Evolutionary conservation across 2,329 filamentous ascomycete genomes (phyloP), one percentile per base, ranked within the genome.

Genomic region (Fusarium cicatricum): DNA sequence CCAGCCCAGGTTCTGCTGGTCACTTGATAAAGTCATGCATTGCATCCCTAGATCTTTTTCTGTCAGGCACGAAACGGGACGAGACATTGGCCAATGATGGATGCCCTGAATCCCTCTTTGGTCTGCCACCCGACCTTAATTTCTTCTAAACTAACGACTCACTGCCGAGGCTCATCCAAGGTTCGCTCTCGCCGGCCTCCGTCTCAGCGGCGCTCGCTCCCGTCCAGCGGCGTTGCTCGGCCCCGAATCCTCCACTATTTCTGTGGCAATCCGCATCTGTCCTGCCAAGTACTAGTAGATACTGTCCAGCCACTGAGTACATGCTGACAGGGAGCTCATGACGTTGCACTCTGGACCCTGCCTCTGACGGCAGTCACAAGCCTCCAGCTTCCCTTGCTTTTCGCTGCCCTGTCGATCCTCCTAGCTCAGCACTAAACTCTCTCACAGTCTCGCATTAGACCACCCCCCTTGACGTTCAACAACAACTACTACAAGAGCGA

Each of bases 161-260:
- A 7, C 4, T 21, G 21, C 21, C 21, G 21, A 21, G 21, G 21
- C 21, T 4, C 21, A 21, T n/a, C 44, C 12, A 19, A 33, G 8
- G 14, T 37, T 51, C 60, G 60, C 60, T 28, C 31, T 63, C 60
- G 51, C 60, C 60, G 51, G 37, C 23, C 47, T 53, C 55, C 51
- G 55, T 60, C 36, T 57, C 47, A 47, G 48, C 41, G 31, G 39
- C 48, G 54, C 48, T 45, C 44, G 19, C 34, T 59, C 49, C 54
- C 56, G 42, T 39, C 12, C 11, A 16, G 32, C 38, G 31, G 36
- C 34, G 31, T 31, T 47, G 26, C 17, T 39, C 45, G 17, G 4
- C 23, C 9, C 23, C 5, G 23, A 26, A 6, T 26, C n/a, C n/a
- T n/a, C n/a, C n/a, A n/a, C n/a, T n/a, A 29, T 23, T 16, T 16